Conservation (phyloP, 768 basidiomycete genomes). For the Multifurca ochricompacta region DNA sequence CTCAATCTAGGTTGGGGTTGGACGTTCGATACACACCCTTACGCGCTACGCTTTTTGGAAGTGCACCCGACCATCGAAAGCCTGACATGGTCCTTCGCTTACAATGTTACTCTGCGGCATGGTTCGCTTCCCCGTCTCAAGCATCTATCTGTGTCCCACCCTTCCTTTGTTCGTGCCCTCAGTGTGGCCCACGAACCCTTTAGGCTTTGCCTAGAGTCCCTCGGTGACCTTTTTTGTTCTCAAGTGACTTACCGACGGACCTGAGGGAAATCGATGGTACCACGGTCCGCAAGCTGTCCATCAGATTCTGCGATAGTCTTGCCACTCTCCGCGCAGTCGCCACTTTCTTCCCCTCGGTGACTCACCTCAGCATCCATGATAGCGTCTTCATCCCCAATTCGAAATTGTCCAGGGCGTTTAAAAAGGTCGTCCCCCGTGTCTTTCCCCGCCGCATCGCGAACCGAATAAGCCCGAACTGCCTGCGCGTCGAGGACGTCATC, state of each 20-base stretch:
- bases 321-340: constrained; percentile 15
- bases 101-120: constrained; percentile 1
- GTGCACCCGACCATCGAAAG: constrained; percentile 15
- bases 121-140: constrained; percentile 12
- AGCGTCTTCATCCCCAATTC: constrained; percentile 13
- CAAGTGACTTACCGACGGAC: constrained; percentile 14
- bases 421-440: constrained; percentile 1
- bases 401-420: constrained; percentile 5
- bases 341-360: constrained; percentile 13
- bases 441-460: constrained; percentile 10
- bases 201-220: constrained; percentile 9
- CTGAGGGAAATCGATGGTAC: constrained; percentile 10
- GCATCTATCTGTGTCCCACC: constrained; percentile 16
- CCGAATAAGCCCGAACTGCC: constrained; percentile 8
- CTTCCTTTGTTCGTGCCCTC: constrained; percentile 16
- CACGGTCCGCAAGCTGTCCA: constrained; percentile 10
- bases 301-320: constrained; percentile 18
- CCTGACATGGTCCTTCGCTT: constrained; percentile 14
- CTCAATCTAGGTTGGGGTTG: constrained; percentile 18
- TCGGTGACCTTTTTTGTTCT: constrained; percentile 19
- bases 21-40: constrained; percentile 14
- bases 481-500: constrained; percentile 16
- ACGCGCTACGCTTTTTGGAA: constrained; percentile 15
- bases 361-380: constrained; percentile 14
- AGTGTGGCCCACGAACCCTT: constrained; percentile 4